Evolutionary conservation across 208 protist genomes (phyloP), one percentile per base, ranked within the genome.

Genomic region (Acanthamoeba polyphaga): DNA sequence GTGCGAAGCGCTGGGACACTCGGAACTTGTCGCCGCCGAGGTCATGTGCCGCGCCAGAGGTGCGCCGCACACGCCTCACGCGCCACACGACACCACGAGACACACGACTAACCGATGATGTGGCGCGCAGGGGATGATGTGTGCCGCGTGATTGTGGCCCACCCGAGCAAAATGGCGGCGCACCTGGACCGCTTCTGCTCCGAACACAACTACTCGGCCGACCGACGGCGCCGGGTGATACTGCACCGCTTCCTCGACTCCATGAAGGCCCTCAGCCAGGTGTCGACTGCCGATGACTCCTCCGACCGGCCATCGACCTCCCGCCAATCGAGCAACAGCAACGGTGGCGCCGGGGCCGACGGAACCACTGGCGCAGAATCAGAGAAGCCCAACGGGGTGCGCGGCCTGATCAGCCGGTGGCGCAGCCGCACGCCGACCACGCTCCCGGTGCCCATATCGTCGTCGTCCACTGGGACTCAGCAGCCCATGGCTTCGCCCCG

Each of bases 41-140:
- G 88, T 93, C 88, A 93, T 76, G 60, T 93, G 88, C 88, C 15
- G 5, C 0, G 88, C 88, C 88, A 72, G 62, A 46, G 88, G 88
- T 93, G 13, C 9, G 22, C 12, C 49, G 24, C 8, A 12, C 12
- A 58, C 15, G 60, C 27, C 3, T 12, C 12, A 34, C 12, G 4
- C 9, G 2, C 12, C 58, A 32, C 49, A 46, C 8, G 6, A 12
- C n/a, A 1, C 12, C 12, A 51, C 46, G 43, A 46, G 0, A 68
- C 13, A 15, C 15, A 58, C 43, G 43, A 32, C 24, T 91, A 49
- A 74, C 10, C 2, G 24, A 27, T 17, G 66, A 17, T 10, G 29
- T 55, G 34, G 43, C 8, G n/a, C 29, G 38, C 60, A 92, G 85
- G 85, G 10, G 88, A 93, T n/a, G 29, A 15, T 6, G 62, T 38